Percentiles rank a stretch among this genome's conserved stretches.
phyloP scores from a whole-genome alignment of 345 rosid species.

The Zanthoxylum bungeanum region DNA sequence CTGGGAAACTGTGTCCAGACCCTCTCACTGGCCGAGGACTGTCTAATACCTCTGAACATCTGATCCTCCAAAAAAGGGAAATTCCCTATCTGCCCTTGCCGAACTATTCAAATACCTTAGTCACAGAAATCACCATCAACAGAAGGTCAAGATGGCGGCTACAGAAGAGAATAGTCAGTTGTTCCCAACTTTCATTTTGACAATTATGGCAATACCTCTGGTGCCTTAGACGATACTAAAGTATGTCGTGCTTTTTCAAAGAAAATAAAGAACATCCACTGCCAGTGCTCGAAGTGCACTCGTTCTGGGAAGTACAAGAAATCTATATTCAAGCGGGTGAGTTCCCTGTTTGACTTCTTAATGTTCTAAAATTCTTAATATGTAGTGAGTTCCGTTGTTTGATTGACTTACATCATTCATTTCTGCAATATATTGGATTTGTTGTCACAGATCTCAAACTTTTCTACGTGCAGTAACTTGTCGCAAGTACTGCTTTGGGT shows the following conservation, averaged over 20 bases:
- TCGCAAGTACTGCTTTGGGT: slow-evolving; percentile 82
- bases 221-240: slow-evolving; percentile 83
- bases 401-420: background rate
- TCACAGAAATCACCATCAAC: no score
- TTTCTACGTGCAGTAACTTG: slow-evolving; percentile 91
- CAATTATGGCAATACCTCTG: slow-evolving; percentile 88
- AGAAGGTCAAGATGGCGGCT: slow-evolving; percentile 74
- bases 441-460: slow-evolving; percentile 74
- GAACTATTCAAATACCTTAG: no score
- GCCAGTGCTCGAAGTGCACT: slow-evolving; percentile 77
- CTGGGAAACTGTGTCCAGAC: no score
- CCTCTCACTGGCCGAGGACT: no score
- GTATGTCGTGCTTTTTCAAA: slow-evolving; percentile 63
- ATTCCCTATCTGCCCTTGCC: no score
- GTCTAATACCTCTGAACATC: no score
- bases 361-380: background rate
- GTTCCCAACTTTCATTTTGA: slow-evolving; percentile 95
- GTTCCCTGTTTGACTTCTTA: slow-evolving; percentile 8
- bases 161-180: slow-evolving; percentile 81
- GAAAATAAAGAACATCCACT: slow-evolving; percentile 70
- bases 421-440: slow-evolving; percentile 8
- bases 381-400: background rate
- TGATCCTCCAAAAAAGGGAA: no score
- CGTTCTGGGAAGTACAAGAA: slow-evolving; percentile 83
- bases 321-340: slow-evolving; percentile 77